Base-by-base conservation (phyloP, 2,329 filamentous ascomycete genomes). In the Colletotrichum filicis region DNA sequence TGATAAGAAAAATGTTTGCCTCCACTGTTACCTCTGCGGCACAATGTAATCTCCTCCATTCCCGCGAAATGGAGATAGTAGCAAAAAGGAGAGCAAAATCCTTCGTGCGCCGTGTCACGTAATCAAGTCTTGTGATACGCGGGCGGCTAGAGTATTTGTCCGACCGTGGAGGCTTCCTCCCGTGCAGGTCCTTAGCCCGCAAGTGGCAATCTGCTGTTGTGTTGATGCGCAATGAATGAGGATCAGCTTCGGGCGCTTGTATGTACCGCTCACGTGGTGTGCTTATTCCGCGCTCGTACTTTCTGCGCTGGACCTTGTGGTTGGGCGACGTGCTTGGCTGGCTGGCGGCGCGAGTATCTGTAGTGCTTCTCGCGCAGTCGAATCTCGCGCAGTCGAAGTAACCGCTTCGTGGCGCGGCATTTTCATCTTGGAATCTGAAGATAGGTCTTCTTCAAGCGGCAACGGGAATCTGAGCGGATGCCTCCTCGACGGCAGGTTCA, bases 381-480 rank as follows among this genome's bases (percentile, higher is more conserved):
- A 7, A n/a, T 3, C 16, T n/a, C 7, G 42, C 14, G 14, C 37
- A 42, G 37, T 42, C 16, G 37, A 7, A 11, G 8, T 8, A 11
- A 22, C 0, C 42, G 6, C 24, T 3, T 30, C 7, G 12, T n/a
- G 35, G 11, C 63, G 19, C 35, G 11, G 35, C 63, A 28, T 14
- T 46, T 0, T 3, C n/a, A 30, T 3, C n/a, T 5, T 3, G 5
- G 30, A 16, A 11, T 22, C n/a, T 9, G 30, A 56, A 19, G 14
- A 56, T 5, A 4, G 7, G 3, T 46, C 6, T 22, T 30, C 11
- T 68, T 81, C 79, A 87, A 65, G 83, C 85, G 53, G 84, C 79
- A 74, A 87, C 77, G 69, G 82, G 78, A 22, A 87, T 80, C 74
- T 83, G 80, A 65, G 79, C 78, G 16, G 79, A 77, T 2, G 80